These are phyloP conservation scores for Musa itinerans DNA, from an alignment of 176 grass and related monocot genomes.

Conservation along the genomic window DNA sequence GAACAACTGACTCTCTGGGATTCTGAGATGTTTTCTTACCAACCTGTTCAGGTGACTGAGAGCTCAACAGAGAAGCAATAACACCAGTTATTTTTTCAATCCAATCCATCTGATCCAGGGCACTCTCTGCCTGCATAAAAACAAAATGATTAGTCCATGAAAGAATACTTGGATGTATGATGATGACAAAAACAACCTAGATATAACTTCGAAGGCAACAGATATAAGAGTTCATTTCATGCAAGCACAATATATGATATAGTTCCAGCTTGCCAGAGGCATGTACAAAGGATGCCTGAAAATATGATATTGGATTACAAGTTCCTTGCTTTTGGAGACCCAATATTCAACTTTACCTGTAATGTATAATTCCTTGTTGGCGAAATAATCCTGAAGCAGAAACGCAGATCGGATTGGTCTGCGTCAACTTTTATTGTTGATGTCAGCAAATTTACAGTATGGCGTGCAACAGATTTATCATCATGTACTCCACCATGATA, in stretches of 20 bases:
- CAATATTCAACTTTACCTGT: conserved; percentile 39
- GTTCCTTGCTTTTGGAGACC: too few species aligned
- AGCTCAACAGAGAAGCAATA: conserved; percentile 94
- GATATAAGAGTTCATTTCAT: not conserved
- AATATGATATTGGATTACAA: too few species aligned
- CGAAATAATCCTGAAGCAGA: conserved; percentile 98
- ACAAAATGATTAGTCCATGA: not conserved
- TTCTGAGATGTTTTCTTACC: conserved; percentile 18
- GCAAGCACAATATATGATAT: too few species aligned
- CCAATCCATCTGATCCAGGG: conserved; percentile 99
- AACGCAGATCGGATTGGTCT: conserved; percentile 92
- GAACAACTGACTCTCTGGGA: not conserved
- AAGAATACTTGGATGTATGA: not conserved
- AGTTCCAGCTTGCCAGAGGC: too few species aligned
- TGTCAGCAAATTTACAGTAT: conserved; percentile 94
- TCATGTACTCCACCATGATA: conserved; percentile 93
- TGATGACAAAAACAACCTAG: not conserved
- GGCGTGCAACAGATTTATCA: conserved; percentile 88
- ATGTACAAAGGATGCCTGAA: too few species aligned
- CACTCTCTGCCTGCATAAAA: conserved; percentile 72
- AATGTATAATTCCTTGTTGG: conserved; percentile 96
- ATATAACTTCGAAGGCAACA: not conserved
- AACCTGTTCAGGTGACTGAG: conserved; percentile 95
- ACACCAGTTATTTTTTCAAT: conserved; percentile 99
- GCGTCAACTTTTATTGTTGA: conserved; percentile 94